Evolutionary conservation across 2,329 filamentous ascomycete genomes (phyloP), one percentile per base, ranked within the genome.

Genomic region (Apiospora kogelbergensis): DNA sequence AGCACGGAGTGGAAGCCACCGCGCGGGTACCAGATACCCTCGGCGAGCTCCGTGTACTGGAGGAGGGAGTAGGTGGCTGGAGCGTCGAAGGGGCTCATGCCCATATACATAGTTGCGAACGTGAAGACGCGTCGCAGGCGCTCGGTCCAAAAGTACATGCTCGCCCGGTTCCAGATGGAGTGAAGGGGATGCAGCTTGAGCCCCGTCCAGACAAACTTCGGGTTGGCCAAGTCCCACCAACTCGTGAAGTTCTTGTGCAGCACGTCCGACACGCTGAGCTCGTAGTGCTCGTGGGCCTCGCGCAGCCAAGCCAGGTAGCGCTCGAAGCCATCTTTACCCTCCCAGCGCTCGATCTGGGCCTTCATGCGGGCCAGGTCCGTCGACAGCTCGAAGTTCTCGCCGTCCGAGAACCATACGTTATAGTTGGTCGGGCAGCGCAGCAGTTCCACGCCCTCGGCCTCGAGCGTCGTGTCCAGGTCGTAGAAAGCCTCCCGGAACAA

Each of bases 21-120:
- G 26, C 86, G 83, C 0, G 91, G 90, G 79, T 93, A 94, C 89
- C 91, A 91, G 57, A 94, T 93, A 0, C 92, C 92, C 80, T 94
- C 90, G 0, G 90, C 89, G 41, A 93, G 80, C 80, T 94, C 91
- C 0, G 91, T 91, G 77, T 93, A 94, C 78, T 93, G 91, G 66
- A 94, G 81, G 70, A 94, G 78, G 65, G 86, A 90, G 79, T 94
- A 94, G 1, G 91, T 93, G 3, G 89, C 91, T 0, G 91, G 92
- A 0, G 92, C 91, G 75, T 93, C 90, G 76, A 91, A 94, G 0
- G 92, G 92, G 68, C 85, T 90, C 91, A 94, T 94, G 0, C 92
- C 92, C 89, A 94, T 91, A 75, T 94, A 94, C 91, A 94, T 94
- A 73, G 90, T 93, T 26, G 88, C 91, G 78, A 94, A 94, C 0